Evolutionary conservation across 208 protist genomes (phyloP).

Genomic region (Crithidia sp.): DNA sequence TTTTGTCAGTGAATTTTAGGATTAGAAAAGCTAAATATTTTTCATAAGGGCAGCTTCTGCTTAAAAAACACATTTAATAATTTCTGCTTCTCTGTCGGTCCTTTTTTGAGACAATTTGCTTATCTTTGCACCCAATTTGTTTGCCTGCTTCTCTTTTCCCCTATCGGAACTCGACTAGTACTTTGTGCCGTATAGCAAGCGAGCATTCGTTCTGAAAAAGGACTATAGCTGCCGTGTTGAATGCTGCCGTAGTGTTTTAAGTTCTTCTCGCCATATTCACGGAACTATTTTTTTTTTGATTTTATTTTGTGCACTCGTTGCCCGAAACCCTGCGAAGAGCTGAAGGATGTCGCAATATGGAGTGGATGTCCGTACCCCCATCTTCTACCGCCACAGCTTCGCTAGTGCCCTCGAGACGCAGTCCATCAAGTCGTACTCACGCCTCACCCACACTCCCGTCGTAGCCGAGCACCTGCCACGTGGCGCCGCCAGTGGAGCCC

Average conservation of each 20-base stretch:
- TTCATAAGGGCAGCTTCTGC: too few species aligned
- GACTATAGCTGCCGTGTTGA: too few species aligned
- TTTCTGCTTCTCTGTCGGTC: constrained; percentile 20
- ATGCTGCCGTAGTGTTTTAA: too few species aligned
- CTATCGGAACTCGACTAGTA: too few species aligned
- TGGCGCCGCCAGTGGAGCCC: constrained; percentile 27
- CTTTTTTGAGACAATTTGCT: not conserved
- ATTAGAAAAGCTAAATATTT: not conserved
- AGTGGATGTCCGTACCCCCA: constrained; percentile 44
- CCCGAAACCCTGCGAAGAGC: not conserved
- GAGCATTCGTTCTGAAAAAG: too few species aligned
- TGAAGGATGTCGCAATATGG: constrained; percentile 10
- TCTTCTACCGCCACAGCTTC: constrained; percentile 58
- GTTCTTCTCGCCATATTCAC: too few species aligned
- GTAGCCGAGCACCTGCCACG: constrained; percentile 35
- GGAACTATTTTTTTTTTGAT: constrained; percentile 6
- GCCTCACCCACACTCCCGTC: constrained; percentile 53
- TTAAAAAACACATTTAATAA: not conserved
- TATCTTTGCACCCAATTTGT: not conserved
- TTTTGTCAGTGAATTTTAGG: not conserved
- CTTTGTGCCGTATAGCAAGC: too few species aligned
- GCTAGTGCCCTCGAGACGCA: constrained; percentile 44
- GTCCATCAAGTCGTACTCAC: constrained; percentile 43
- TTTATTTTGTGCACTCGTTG: not conserved
- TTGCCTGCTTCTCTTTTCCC: constrained; percentile 9